A percentile compares a stretch with the other conserved stretches of the same genome.
Conservation (phyloP, 177 flowering plant genomes). For the Vitis hybrid region DNA sequence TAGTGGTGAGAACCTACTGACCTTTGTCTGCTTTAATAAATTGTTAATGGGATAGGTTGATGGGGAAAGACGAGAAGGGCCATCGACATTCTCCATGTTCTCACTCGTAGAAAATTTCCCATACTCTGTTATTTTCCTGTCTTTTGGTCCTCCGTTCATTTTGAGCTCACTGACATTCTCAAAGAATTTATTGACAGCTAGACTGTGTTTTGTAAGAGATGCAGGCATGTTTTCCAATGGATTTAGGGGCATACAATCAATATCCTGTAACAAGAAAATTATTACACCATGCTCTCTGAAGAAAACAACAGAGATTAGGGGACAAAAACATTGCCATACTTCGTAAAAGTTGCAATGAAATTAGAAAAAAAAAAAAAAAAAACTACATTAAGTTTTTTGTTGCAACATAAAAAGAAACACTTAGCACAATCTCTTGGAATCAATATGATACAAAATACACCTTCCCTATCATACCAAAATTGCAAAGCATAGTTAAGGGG, state of each 20-base stretch:
- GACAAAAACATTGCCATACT: too few species aligned
- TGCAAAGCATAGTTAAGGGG: too few species aligned
- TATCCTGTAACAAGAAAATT: conserved; percentile 53
- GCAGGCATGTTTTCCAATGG: conserved; percentile 82
- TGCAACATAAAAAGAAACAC: too few species aligned
- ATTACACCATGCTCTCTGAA: background rate
- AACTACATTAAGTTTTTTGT: too few species aligned
- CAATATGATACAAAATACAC: too few species aligned
- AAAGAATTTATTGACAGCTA: conserved; percentile 32
- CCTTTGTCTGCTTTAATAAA: conserved; percentile 9
- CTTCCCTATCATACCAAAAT: too few species aligned
- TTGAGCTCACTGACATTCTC: conserved; percentile 22
- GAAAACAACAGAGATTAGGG: background rate
- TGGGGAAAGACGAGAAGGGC: conserved; percentile 23
- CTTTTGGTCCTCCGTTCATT: background rate
- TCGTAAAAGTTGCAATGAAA: too few species aligned
- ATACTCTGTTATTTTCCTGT: too few species aligned
- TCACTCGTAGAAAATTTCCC: too few species aligned
- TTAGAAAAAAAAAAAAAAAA: too few species aligned
- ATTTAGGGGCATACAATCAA: conserved; percentile 90
- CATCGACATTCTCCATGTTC: too few species aligned
- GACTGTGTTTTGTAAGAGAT: conserved; percentile 45
- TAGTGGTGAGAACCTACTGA: background rate
- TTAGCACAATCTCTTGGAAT: too few species aligned
- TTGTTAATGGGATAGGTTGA: conserved; percentile 33